phyloP scores from a whole-genome alignment of 2,329 filamentous ascomycete genomes.

The Exutisphaerella laricina region DNA sequence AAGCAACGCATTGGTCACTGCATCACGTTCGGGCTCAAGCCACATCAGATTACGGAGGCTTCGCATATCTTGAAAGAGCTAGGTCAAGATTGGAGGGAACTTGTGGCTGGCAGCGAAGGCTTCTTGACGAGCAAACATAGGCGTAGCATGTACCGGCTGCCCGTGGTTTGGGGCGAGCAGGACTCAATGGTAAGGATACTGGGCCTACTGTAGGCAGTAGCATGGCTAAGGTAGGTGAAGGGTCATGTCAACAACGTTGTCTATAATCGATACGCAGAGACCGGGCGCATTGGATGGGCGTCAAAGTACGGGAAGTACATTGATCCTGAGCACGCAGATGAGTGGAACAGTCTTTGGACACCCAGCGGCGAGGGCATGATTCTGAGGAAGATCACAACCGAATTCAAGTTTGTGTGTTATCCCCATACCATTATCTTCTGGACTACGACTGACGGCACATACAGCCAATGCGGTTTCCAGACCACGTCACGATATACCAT shows the following conservation, averaged over 20 bases:
- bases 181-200: conserved; percentile 45
- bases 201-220: conserved; percentile 1
- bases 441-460: conserved; percentile 9
- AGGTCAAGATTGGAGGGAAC: conserved; percentile 61
- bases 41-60: conserved; percentile 53
- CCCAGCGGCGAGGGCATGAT: conserved; percentile 67
- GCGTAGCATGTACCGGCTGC: conserved; percentile 58
- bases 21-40: conserved; percentile 64
- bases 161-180: conserved; percentile 82
- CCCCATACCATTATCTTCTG: too few relatives aligned
- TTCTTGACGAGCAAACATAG: conserved; percentile 61
- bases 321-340: conserved; percentile 54
- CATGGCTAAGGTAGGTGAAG: conserved; percentile 21
- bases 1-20: conserved; percentile 66
- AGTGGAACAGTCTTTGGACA: conserved; percentile 66
- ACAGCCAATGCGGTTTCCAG: conserved; percentile 77
- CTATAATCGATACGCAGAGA: conserved; percentile 80
- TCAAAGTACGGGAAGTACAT: conserved; percentile 58
- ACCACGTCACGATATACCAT: conserved; percentile 77
- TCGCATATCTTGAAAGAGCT: conserved; percentile 56
- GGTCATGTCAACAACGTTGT: conserved; percentile 82
- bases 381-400: conserved; percentile 69
- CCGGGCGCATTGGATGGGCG: conserved; percentile 72
- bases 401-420: conserved; percentile 72
- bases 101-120: conserved; percentile 69